phyloP scores from a whole-genome alignment of 1,284 basidiomycete species.

The Agroathelia rolfsii region DNA sequence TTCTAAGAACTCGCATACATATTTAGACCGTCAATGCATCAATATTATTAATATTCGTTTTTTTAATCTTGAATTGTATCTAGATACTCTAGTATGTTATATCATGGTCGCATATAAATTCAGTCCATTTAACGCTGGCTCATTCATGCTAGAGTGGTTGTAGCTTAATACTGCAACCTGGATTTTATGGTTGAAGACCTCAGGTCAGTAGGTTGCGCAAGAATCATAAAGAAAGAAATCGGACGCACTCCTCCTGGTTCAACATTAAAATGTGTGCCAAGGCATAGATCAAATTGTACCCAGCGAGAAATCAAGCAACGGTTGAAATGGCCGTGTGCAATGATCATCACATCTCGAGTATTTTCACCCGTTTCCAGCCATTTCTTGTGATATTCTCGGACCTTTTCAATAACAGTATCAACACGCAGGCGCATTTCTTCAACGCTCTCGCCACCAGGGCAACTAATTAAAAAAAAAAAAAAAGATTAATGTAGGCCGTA shows the following conservation, averaged over 20 bases:
- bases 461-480: too few relatives aligned
- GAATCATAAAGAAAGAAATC: slow-evolving; percentile 1
- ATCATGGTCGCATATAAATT: slow-evolving; percentile 52
- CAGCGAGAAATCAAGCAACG: slow-evolving; percentile 77
- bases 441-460: slow-evolving; percentile 79
- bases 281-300: slow-evolving; percentile 56
- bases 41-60: too few relatives aligned
- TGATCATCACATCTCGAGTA: slow-evolving; percentile 63
- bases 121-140: slow-evolving; percentile 64
- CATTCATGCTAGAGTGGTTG: slow-evolving; percentile 68
- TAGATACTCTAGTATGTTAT: too few relatives aligned
- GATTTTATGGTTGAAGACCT: too few relatives aligned
- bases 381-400: slow-evolving; percentile 65
- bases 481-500: too few relatives aligned
- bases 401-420: slow-evolving; percentile 65
- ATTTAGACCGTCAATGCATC: too few relatives aligned
- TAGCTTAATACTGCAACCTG: slow-evolving; percentile 66
- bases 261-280: slow-evolving; percentile 70
- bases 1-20: too few relatives aligned
- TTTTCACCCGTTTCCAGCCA: slow-evolving; percentile 59
- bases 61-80: too few relatives aligned
- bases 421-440: slow-evolving; percentile 73
- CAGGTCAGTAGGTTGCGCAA: slow-evolving; percentile 9
- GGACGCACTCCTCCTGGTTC: slow-evolving; percentile 66
- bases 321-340: slow-evolving; percentile 80